phyloP scores from a whole-genome alignment of 352 stramenopile species.

The Aphanomyces euteiches region DNA sequence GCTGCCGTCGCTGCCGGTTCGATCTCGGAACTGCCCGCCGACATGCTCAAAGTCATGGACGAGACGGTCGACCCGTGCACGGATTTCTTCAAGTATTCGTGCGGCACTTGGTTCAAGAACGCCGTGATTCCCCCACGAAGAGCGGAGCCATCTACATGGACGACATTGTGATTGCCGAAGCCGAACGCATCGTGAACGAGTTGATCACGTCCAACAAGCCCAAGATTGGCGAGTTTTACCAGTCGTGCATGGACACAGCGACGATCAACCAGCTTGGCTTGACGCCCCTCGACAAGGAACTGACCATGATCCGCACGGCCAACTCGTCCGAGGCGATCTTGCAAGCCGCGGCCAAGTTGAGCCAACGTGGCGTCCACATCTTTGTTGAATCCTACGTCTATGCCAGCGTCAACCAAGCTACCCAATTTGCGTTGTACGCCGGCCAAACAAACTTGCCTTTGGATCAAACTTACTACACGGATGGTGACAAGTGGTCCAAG shows the following conservation, averaged over 20 bases:
- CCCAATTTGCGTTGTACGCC: constrained; percentile 40
- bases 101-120: no score
- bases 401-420: constrained; percentile 45
- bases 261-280: constrained; percentile 39
- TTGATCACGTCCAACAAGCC: constrained; percentile 37
- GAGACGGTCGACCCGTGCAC: no score
- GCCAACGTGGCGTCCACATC: constrained; percentile 49
- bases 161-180: no score
- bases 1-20: no score
- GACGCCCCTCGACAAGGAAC: constrained; percentile 40
- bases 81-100: no score
- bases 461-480: constrained; percentile 36
- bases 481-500: constrained; percentile 42
- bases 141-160: no score
- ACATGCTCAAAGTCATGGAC: no score
- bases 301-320: constrained; percentile 36
- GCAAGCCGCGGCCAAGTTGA: constrained; percentile 17
- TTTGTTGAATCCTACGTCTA: constrained; percentile 50
- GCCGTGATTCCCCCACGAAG: no score
- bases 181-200: no score
- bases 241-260: constrained; percentile 50
- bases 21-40: no score
- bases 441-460: constrained; percentile 48
- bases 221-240: constrained; percentile 54
- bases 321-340: no score